These are phyloP conservation scores for Ceratocystis papillata DNA, from an alignment of 2,329 filamentous ascomycete genomes.

Conservation along the genomic window DNA sequence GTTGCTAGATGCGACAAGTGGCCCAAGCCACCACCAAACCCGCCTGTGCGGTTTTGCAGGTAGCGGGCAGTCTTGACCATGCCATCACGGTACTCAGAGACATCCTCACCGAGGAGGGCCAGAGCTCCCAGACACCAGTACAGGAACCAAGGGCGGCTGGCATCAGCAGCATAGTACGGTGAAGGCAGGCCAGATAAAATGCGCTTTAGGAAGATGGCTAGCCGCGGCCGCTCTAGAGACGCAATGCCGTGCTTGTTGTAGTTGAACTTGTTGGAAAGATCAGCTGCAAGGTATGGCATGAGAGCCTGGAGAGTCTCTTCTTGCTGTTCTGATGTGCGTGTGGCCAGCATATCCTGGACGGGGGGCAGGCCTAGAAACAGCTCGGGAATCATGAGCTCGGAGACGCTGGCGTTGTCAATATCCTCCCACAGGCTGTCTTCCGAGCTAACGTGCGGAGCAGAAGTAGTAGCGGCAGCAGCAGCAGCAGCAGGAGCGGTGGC, in stretches of 20 bases:
- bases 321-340: slow-evolving; percentile 58
- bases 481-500: background rate
- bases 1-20: slow-evolving; percentile 82
- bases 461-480: background rate
- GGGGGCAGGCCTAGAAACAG: slow-evolving; percentile 49
- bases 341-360: slow-evolving; percentile 55
- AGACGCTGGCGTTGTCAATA: slow-evolving; percentile 17
- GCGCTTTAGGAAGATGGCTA: slow-evolving; percentile 52
- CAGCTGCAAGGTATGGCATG: slow-evolving; percentile 51
- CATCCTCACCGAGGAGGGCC: slow-evolving; percentile 64
- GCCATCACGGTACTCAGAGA: slow-evolving; percentile 53
- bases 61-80: slow-evolving; percentile 65
- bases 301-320: slow-evolving; percentile 57
- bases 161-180: slow-evolving; percentile 64
- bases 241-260: slow-evolving; percentile 66
- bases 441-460: background rate
- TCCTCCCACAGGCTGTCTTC: slow-evolving; percentile 23
- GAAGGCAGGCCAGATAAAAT: slow-evolving; percentile 53
- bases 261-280: slow-evolving; percentile 36
- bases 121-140: slow-evolving; percentile 83
- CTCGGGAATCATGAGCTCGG: slow-evolving; percentile 35
- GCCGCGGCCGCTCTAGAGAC: slow-evolving; percentile 53
- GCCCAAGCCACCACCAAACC: slow-evolving; percentile 88
- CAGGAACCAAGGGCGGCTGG: slow-evolving; percentile 83
- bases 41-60: slow-evolving; percentile 72